Evolutionary conservation across 176 grass and related monocot species (phyloP).

Genomic region (Ensete glaucum): DNA sequence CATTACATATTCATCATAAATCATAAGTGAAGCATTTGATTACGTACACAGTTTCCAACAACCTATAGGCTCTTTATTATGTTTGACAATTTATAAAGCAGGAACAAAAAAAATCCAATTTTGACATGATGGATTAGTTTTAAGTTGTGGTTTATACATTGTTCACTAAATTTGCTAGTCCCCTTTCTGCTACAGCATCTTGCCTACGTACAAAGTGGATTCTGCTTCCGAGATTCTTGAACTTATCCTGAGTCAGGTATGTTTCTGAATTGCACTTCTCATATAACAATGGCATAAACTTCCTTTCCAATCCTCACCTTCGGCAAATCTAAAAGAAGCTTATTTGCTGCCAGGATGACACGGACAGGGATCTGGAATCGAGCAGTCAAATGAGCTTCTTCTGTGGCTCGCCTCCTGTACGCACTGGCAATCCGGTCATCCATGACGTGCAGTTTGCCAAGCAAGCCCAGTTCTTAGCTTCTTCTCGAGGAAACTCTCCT

Average conservation of each 20-base stretch:
- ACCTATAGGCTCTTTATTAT: too few species aligned
- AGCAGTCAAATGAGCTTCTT: slow-evolving; percentile 51
- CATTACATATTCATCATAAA: too few species aligned
- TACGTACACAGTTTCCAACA: too few species aligned
- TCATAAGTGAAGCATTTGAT: too few species aligned
- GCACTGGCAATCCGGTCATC: slow-evolving; percentile 74
- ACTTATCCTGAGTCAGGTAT: slow-evolving; percentile 64
- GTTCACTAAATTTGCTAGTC: background rate
- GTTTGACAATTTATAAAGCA: too few species aligned
- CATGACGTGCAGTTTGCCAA: slow-evolving; percentile 63
- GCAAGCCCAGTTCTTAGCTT: slow-evolving; percentile 38
- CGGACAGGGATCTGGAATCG: slow-evolving; percentile 43
- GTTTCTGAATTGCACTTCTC: background rate
- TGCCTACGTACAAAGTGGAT: slow-evolving; percentile 43
- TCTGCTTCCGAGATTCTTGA: slow-evolving; percentile 53
- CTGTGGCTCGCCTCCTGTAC: slow-evolving; percentile 75
- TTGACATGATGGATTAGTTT: too few species aligned
- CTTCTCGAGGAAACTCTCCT: slow-evolving; percentile 49
- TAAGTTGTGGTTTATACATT: too few species aligned
- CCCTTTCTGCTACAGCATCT: slow-evolving; percentile 23
- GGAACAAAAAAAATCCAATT: too few species aligned
- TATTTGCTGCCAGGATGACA: slow-evolving; percentile 41
- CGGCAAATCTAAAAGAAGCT: background rate
- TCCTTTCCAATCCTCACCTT: too few species aligned
- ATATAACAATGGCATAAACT: background rate